Evolutionary conservation across 352 stramenopile species (phyloP), one percentile per base, ranked within the genome.

Genomic region (Pythium brassicae): DNA sequence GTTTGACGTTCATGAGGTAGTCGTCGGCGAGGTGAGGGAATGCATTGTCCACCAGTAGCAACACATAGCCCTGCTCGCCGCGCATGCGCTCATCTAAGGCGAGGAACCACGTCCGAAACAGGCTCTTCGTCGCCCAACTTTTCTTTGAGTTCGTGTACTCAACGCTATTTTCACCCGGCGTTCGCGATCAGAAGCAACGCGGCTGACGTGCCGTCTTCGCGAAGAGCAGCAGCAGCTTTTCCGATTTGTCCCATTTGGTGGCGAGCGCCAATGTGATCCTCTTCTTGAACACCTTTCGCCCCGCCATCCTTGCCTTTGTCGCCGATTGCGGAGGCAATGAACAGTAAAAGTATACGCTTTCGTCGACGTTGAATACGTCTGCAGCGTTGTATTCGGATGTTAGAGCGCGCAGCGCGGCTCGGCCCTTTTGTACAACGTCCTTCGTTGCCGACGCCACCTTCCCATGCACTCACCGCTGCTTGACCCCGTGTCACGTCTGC

Each of bases 361-460:
- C 45, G 23, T 61, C 55, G 19, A 56, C 32, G 51, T 61, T 42
- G 29, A 39, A 61, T n/a, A 61, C 43, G 46, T 55, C 29, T n/a
- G 27, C 17, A 26, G 23, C 19, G 27, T 40, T 29, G 55, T 37
- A 61, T 20, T 50, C 1, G n/a, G 25, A 44, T 43, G 50, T 35
- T 6, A 46, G 23, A 14, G 25, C 25, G 23, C 50, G 12, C 5
- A 51, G 14, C 37, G 25, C 23, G 7, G 19, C 8, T 26, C 23
- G 10, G 8, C 53, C 22, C 14, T 42, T n/a, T 19, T 59, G 4
- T 2, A 51, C 46, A 35, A 17, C 53, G 10, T 15, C 5, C 19
- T 39, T 20, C 9, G 19, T 23, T 1, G 35, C 39, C n/a, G 53
- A 59, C 19, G 9, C 23, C n/a, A 37, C 53, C n/a, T 59, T 20